phyloP scores from a whole-genome alignment of 2,329 filamentous ascomycete species.

The Fusarium beomiforme region DNA sequence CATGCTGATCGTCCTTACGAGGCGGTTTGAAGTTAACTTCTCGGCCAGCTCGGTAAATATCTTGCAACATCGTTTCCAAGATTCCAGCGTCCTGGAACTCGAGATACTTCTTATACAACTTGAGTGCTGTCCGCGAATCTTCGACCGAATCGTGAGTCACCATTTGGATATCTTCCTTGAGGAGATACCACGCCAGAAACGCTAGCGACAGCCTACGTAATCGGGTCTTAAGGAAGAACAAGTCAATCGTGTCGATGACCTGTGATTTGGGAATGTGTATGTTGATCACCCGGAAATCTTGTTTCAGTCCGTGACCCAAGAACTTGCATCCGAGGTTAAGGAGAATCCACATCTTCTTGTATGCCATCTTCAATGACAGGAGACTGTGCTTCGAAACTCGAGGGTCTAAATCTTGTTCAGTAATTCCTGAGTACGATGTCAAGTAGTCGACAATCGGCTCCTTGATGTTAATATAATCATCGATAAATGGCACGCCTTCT shows the following conservation, averaged over 20 bases:
- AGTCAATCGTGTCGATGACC: slow-evolving; percentile 91
- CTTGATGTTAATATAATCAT: slow-evolving; percentile 93
- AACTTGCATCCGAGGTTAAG: slow-evolving; percentile 95
- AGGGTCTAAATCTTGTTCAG: slow-evolving; percentile 83
- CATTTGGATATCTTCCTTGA: slow-evolving; percentile 93
- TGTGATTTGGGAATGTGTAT: slow-evolving; percentile 92
- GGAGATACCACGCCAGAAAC: slow-evolving; percentile 89
- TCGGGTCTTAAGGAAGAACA: slow-evolving; percentile 85
- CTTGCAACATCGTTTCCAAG: slow-evolving; percentile 82
- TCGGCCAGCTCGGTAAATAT: slow-evolving; percentile 74
- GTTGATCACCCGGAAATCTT: slow-evolving; percentile 98
- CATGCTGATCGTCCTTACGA: slow-evolving; percentile 56
- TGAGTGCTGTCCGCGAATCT: slow-evolving; percentile 89
- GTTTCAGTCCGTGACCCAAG: slow-evolving; percentile 90
- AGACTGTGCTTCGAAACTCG: slow-evolving; percentile 82
- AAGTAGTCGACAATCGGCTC: slow-evolving; percentile 96
- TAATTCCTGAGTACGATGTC: slow-evolving; percentile 93
- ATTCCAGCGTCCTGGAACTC: slow-evolving; percentile 90
- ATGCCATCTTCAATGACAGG: slow-evolving; percentile 87
- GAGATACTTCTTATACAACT: slow-evolving; percentile 87
- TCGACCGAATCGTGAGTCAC: slow-evolving; percentile 95
- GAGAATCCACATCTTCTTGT: slow-evolving; percentile 98
- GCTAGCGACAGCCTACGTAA: slow-evolving; percentile 89
- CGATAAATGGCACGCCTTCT: slow-evolving; percentile 89
- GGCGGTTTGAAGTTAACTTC: slow-evolving; percentile 63